These are phyloP conservation scores for Schizosaccharomyces japonicus DNA, from an alignment of 805 yeast species.

Conservation along the genomic window DNA sequence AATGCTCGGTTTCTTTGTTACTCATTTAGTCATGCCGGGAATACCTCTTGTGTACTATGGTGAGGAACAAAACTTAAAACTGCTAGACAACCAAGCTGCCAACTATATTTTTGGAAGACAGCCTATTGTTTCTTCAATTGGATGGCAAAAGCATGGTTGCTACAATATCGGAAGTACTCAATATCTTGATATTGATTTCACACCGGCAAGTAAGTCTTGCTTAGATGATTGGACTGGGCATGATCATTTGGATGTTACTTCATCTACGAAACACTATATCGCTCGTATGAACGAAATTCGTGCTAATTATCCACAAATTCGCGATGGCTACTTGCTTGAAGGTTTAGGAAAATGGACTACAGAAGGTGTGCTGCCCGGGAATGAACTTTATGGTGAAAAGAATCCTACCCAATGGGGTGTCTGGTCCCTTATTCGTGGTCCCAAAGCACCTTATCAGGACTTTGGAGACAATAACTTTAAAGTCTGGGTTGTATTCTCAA, in stretches of 20 bases:
- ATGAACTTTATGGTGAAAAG: neutral
- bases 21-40: neutral
- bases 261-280: neutral
- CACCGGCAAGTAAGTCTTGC: neutral
- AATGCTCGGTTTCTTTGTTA: neutral
- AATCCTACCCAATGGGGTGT: slow-evolving; percentile 1
- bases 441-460: neutral
- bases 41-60: slow-evolving; percentile 1
- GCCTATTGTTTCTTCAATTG: slow-evolving; percentile 1
- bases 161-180: neutral
- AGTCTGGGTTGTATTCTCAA: neutral
- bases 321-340: neutral
- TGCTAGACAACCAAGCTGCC: slow-evolving; percentile 4
- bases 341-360: slow-evolving; percentile 2
- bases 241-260: neutral
- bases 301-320: neutral
- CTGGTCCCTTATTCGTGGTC: neutral
- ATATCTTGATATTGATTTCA: neutral
- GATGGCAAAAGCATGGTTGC: slow-evolving; percentile 4
- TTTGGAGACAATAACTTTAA: neutral
- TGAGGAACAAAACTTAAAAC: slow-evolving; percentile 1
- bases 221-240: neutral
- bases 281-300: slow-evolving; percentile 1
- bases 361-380: slow-evolving; percentile 1
- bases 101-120: neutral